Conservation (phyloP, 768 basidiomycete species). For the Xerocomellus dryophilus region DNA sequence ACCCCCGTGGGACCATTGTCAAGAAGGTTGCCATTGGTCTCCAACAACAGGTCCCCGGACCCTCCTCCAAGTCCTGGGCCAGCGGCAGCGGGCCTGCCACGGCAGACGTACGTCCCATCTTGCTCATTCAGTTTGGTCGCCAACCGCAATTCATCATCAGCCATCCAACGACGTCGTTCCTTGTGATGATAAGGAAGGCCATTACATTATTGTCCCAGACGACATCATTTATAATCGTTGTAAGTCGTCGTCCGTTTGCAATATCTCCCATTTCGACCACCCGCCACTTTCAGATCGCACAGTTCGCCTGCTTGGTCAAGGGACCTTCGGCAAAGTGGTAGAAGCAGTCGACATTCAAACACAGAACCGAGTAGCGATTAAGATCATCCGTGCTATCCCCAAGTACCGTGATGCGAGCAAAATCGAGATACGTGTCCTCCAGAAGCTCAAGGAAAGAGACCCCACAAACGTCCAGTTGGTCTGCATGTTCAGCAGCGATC, state of each 20-base stretch:
- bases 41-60: constrained; percentile 49
- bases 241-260: constrained; percentile 37
- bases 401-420: constrained; percentile 99
- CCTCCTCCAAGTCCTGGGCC: constrained; percentile 62
- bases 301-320: constrained; percentile 87
- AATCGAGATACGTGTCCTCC: constrained; percentile 94
- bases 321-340: constrained; percentile 98
- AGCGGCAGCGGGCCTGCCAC: constrained; percentile 60
- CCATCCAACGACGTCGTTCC: constrained; percentile 63
- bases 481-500: constrained; percentile 5
- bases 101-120: constrained; percentile 58
- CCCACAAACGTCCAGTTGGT: constrained; percentile 85
- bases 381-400: constrained; percentile 97
- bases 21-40: constrained; percentile 58
- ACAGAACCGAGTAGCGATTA: constrained; percentile 85
- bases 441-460: constrained; percentile 87
- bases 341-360: constrained; percentile 82
- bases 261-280: constrained; percentile 14
- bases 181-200: constrained; percentile 98
- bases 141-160: constrained; percentile 39
- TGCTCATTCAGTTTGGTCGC: constrained; percentile 16
- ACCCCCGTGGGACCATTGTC: constrained; percentile 61
- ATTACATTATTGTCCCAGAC: constrained; percentile 92
- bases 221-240: constrained; percentile 86
- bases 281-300: constrained; percentile 69